Evolutionary conservation across 176 grass and related monocot species (phyloP).

Genomic region (Aegilops tauschii): DNA sequence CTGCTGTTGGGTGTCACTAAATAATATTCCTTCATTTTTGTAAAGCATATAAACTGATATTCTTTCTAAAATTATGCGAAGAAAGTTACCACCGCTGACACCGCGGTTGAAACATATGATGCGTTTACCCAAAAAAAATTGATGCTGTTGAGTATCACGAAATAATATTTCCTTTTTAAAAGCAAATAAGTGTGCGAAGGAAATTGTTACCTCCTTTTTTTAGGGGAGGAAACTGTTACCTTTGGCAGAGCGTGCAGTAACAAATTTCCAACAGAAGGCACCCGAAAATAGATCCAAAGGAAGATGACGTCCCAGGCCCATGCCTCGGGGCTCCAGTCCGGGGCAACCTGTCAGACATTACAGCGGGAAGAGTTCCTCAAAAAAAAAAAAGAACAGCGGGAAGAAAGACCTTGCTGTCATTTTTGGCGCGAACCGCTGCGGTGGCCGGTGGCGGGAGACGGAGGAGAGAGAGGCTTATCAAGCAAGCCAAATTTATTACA

Average conservation of each 20-base stretch:
- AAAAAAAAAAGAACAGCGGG: too few relatives aligned
- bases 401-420: background rate
- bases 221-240: too few relatives aligned
- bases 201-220: too few relatives aligned
- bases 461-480: background rate
- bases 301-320: background rate
- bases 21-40: too few relatives aligned
- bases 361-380: background rate
- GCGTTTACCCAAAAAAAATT: too few relatives aligned
- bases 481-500: background rate
- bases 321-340: too few relatives aligned
- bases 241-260: background rate
- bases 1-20: background rate
- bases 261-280: too few relatives aligned
- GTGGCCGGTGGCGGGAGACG: conserved; percentile 14
- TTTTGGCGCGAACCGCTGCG: conserved; percentile 39
- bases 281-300: background rate
- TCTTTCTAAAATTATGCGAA: background rate
- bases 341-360: background rate
- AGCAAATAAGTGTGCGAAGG: too few relatives aligned
- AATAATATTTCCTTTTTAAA: background rate
- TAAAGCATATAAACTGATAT: background rate
- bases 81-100: background rate
- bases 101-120: too few relatives aligned
- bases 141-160: too few relatives aligned